phyloP scores from a whole-genome alignment of 2,329 filamentous ascomycete genomes.

The Sclerotinia borealis region DNA sequence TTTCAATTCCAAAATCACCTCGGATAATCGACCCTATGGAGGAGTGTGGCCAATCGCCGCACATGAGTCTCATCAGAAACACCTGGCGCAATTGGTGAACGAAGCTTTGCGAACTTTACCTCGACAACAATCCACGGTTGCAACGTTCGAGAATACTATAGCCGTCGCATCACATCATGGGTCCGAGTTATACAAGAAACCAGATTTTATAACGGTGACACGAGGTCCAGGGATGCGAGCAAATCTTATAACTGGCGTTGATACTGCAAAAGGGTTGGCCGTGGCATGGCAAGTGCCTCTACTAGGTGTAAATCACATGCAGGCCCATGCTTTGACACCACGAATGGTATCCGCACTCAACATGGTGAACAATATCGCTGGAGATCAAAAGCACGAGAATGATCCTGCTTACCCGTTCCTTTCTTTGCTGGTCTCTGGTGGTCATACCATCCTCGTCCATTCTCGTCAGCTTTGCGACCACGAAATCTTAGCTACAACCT shows the following conservation, averaged over 20 bases:
- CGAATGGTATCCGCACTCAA: conserved; percentile 62
- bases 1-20: conserved; percentile 77
- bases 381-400: neutral
- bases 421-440: conserved; percentile 83
- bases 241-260: conserved; percentile 71
- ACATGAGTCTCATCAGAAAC: conserved; percentile 66
- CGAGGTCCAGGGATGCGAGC: conserved; percentile 84
- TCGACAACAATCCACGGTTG: conserved; percentile 7
- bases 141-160: conserved; percentile 20
- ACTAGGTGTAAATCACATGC: conserved; percentile 92
- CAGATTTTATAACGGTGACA: conserved; percentile 84
- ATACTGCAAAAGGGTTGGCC: conserved; percentile 81
- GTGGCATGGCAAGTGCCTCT: conserved; percentile 78
- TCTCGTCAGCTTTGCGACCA: conserved; percentile 65
- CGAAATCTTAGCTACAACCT: conserved; percentile 62
- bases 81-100: conserved; percentile 61
- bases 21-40: conserved; percentile 65
- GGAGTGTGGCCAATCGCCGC: conserved; percentile 78
- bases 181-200: conserved; percentile 39
- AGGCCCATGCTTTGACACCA: conserved; percentile 87
- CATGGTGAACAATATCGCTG: too few species aligned
- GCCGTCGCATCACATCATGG: conserved; percentile 20
- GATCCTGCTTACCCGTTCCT: conserved; percentile 72
- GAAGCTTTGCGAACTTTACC: conserved; percentile 53
- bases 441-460: conserved; percentile 81